phyloP scores from a whole-genome alignment of 2,329 filamentous ascomycete species.

The Talaromyces sp. region DNA sequence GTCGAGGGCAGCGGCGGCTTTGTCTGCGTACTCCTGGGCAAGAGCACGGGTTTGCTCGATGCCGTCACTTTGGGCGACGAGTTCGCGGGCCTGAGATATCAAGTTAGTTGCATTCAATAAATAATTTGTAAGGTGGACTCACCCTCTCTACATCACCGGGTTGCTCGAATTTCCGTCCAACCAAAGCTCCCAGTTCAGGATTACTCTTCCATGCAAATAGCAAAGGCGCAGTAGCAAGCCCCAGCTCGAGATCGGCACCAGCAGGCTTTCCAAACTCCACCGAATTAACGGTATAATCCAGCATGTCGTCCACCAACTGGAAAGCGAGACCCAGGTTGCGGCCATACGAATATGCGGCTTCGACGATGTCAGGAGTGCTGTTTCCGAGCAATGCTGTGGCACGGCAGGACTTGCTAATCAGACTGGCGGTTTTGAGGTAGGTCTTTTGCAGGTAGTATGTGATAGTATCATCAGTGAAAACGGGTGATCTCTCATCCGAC shows the following conservation, averaged over 20 bases:
- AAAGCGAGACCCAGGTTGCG: slow-evolving; percentile 93
- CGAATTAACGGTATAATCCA: slow-evolving; percentile 88
- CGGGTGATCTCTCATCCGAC: slow-evolving; percentile 76
- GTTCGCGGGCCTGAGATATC: slow-evolving; percentile 68
- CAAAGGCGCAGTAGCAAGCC: slow-evolving; percentile 87
- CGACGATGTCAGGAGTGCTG: slow-evolving; percentile 72
- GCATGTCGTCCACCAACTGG: slow-evolving; percentile 95
- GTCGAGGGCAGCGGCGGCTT: slow-evolving; percentile 79
- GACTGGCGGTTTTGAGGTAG: slow-evolving; percentile 90
- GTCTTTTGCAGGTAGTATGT: slow-evolving; percentile 97
- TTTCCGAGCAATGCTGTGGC: slow-evolving; percentile 84
- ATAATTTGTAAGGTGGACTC: slow-evolving; percentile 35
- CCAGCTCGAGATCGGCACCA: slow-evolving; percentile 88
- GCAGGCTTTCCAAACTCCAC: slow-evolving; percentile 90
- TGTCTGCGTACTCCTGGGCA: slow-evolving; percentile 85
- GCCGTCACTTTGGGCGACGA: slow-evolving; percentile 80
- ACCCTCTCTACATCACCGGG: slow-evolving; percentile 85
- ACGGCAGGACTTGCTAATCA: slow-evolving; percentile 95
- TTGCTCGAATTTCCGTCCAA: slow-evolving; percentile 83
- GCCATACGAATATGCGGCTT: slow-evolving; percentile 88
- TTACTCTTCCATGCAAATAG: slow-evolving; percentile 94
- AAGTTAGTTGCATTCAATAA: background rate
- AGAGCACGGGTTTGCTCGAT: slow-evolving; percentile 88
- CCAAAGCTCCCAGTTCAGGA: slow-evolving; percentile 77
- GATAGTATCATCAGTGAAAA: slow-evolving; percentile 84